A percentile compares a stretch with the other conserved stretches of the same genome.
These are phyloP conservation scores for Phytophthora niederhauseri DNA, from an alignment of 352 stramenopile species.

Conservation along the genomic window DNA sequence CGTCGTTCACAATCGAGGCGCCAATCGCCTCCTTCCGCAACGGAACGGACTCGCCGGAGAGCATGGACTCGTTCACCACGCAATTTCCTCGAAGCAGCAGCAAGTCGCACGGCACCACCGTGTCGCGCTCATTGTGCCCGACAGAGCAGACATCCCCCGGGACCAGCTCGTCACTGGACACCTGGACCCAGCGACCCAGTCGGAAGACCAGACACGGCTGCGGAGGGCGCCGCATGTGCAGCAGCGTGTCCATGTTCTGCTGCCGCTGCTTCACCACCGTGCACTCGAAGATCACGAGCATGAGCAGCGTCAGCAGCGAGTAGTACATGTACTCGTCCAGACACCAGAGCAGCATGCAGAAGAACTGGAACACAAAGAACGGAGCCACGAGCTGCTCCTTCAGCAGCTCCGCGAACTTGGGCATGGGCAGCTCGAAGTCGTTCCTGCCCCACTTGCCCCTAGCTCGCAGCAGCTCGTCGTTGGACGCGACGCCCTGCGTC, in stretches of 20 bases:
- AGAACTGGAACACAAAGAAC: slow-evolving; percentile 99
- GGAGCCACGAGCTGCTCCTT: slow-evolving; percentile 97
- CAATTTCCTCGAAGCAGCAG: slow-evolving; percentile 95
- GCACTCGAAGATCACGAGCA: slow-evolving; percentile 98
- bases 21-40: slow-evolving; percentile 96
- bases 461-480: slow-evolving; percentile 43
- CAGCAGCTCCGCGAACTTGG: slow-evolving; percentile 95
- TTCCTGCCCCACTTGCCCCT: slow-evolving; percentile 87
- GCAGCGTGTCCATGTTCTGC: slow-evolving; percentile 95
- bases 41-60: slow-evolving; percentile 98
- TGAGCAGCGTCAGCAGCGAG: slow-evolving; percentile 97
- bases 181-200: slow-evolving; percentile 73
- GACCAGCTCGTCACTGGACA: slow-evolving; percentile 89
- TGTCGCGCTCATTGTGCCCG: slow-evolving; percentile 75
- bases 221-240: slow-evolving; percentile 90
- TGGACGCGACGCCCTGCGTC: slow-evolving; percentile 47
- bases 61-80: slow-evolving; percentile 99
- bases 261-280: slow-evolving; percentile 96
- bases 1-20: slow-evolving; percentile 64
- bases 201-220: slow-evolving; percentile 93
- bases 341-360: slow-evolving; percentile 98
- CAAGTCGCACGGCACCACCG: slow-evolving; percentile 94
- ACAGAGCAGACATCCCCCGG: slow-evolving; percentile 95
- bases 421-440: slow-evolving; percentile 94
- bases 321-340: slow-evolving; percentile 99